Evolutionary conservation across 148 eudicot genomes (phyloP).

Genomic region (Vaccinium myrtillus): DNA sequence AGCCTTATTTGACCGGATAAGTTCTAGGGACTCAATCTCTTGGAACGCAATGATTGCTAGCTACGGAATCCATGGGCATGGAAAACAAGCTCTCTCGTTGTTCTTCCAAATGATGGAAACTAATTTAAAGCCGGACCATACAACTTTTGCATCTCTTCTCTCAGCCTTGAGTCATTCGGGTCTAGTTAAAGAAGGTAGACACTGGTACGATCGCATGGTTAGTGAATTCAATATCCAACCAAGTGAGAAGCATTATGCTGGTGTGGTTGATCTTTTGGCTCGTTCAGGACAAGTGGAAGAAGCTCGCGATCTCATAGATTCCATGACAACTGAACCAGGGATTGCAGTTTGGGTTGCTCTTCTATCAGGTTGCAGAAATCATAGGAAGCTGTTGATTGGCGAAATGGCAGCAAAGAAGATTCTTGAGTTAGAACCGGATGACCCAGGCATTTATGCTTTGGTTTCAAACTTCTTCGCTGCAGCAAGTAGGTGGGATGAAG

Average conservation of each 20-base stretch:
- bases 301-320: slow-evolving; percentile 43
- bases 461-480: slow-evolving; percentile 64
- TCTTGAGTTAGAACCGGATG: slow-evolving; percentile 53
- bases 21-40: slow-evolving; percentile 44
- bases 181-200: slow-evolving; percentile 58
- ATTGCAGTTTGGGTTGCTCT: slow-evolving; percentile 64
- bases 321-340: slow-evolving; percentile 45
- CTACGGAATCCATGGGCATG: slow-evolving; percentile 70
- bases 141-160: slow-evolving; percentile 74
- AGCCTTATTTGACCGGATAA: slow-evolving; percentile 41
- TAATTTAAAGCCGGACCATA: slow-evolving; percentile 50
- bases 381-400: slow-evolving; percentile 48
- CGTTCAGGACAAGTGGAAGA: slow-evolving; percentile 63
- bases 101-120: slow-evolving; percentile 52
- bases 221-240: slow-evolving; percentile 49
- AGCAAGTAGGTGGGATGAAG: slow-evolving; percentile 60
- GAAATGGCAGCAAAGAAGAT: slow-evolving; percentile 58
- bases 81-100: slow-evolving; percentile 58
- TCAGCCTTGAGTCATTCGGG: slow-evolving; percentile 80
- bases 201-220: slow-evolving; percentile 65
- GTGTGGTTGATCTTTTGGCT: slow-evolving; percentile 69
- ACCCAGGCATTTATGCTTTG: slow-evolving; percentile 56
- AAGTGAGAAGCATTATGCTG: slow-evolving; percentile 65
- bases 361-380: slow-evolving; percentile 61
- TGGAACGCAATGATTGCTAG: slow-evolving; percentile 73